Base-by-base conservation (phyloP, 1,284 basidiomycete genomes). In the Tetrapyrgos nigripes region DNA sequence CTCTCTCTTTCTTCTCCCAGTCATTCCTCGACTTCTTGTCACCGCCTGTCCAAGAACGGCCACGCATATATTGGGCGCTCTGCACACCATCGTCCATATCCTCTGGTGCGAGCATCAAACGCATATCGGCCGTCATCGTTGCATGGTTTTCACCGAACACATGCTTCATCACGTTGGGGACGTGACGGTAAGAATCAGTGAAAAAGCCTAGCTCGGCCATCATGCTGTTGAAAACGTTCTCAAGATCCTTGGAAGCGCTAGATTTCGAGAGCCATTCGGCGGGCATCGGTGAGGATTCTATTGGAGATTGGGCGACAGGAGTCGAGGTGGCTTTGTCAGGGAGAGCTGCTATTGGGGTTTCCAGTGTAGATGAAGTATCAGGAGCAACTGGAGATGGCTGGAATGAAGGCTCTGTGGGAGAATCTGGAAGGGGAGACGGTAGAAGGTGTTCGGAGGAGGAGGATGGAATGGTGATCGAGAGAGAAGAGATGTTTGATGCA, bases 61-160 rank as follows among this genome's bases (percentile, higher is more conserved):
- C 35, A 68, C 61, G 37, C 17, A n/a, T 40, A n/a, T 40, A n/a
- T 17, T 40, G 13, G 14, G 19, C 6, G 4, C 14, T 40, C 37
- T 40, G 13, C 24, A 57, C 48, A 24, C 53, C 33, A 17, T 57
- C 55, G 24, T 65, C 43, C 3, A 72, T 64, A 43, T 73, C 73
- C 28, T 74, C 73, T 28, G 86, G 83, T 13, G 86, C 85, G 14
- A 89, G 69, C 58, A 83, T 83, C 28, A 89, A 69, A 61, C 84
- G 79, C 63, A 82, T 80, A 31, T 75, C 82, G 55, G 70, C 70
- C 44, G 76, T 62, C 62, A 78, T 76, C 45, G 70, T 65, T 13
- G 76, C 72, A 19, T 73, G 70, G 28, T 72, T 68, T 1, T 66
- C 61, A n/a, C 84, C 86, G 65, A 90, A 91, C 11, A 82, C 71